phyloP scores from a whole-genome alignment of 2,329 filamentous ascomycete species.

The Scytalidium sp. region DNA sequence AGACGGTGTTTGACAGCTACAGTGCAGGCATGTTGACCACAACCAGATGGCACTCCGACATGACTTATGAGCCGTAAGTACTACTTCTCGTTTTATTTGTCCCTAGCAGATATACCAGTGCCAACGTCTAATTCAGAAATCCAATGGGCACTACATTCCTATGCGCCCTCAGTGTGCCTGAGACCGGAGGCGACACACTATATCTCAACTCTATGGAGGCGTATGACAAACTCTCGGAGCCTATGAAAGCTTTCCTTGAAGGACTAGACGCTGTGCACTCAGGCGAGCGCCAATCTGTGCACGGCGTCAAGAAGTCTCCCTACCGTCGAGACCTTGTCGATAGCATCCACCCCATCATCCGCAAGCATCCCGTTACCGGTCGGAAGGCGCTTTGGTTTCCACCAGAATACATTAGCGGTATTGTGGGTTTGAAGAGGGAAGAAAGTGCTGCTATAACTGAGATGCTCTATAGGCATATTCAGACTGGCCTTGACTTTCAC shows the following conservation, averaged over 20 bases:
- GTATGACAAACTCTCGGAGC: slow-evolving; percentile 71
- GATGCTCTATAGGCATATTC: slow-evolving; percentile 67
- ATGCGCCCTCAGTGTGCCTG: slow-evolving; percentile 74
- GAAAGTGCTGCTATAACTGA: slow-evolving; percentile 56
- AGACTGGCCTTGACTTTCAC: slow-evolving; percentile 64
- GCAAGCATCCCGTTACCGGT: slow-evolving; percentile 74
- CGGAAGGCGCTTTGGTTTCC: slow-evolving; percentile 80
- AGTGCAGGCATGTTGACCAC: slow-evolving; percentile 68
- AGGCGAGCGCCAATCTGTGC: slow-evolving; percentile 71
- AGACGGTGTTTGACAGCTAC: slow-evolving; percentile 48
- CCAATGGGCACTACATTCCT: slow-evolving; percentile 84
- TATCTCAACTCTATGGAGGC: slow-evolving; percentile 75
- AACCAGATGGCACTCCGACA: slow-evolving; percentile 82
- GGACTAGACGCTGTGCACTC: slow-evolving; percentile 77
- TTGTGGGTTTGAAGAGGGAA: slow-evolving; percentile 78
- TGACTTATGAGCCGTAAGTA: slow-evolving; percentile 68
- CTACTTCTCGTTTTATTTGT: not conserved
- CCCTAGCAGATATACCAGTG: not conserved
- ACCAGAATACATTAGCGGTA: slow-evolving; percentile 56
- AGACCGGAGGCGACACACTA: slow-evolving; percentile 76
- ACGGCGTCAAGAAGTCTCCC: slow-evolving; percentile 53
- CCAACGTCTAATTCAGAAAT: slow-evolving; percentile 40
- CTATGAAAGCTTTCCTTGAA: slow-evolving; percentile 73
- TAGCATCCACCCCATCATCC: slow-evolving; percentile 69
- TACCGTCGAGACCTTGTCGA: slow-evolving; percentile 66